Conservation (phyloP, 805 yeast species). For the Sugiyamaella qingdaonensis region DNA sequence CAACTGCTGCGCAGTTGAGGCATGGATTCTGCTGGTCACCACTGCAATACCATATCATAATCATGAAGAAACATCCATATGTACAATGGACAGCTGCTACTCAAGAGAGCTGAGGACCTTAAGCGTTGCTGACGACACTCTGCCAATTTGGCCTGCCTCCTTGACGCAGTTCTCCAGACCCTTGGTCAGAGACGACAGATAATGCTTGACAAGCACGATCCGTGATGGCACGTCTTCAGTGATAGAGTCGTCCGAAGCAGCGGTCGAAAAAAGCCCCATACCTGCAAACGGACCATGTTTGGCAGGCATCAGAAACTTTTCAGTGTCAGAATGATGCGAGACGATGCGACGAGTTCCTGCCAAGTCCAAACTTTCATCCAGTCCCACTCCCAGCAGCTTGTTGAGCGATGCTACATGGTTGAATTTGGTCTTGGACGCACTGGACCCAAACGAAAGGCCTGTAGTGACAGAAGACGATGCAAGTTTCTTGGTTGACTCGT, state of each 20-base stretch:
- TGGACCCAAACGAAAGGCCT: conserved; percentile 25
- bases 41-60: too few species aligned
- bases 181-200: conserved; percentile 43
- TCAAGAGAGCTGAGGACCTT: background rate
- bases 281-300: conserved; percentile 62
- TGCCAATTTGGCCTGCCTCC: conserved; percentile 73
- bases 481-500: conserved; percentile 16
- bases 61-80: background rate
- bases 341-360: conserved; percentile 12
- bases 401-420: conserved; percentile 37
- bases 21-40: too few species aligned
- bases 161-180: conserved; percentile 50
- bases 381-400: conserved; percentile 44
- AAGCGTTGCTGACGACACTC: conserved; percentile 34
- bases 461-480: conserved; percentile 34
- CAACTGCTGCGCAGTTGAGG: too few species aligned
- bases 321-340: conserved; percentile 45
- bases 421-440: conserved; percentile 20
- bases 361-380: conserved; percentile 29
- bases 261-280: conserved; percentile 53
- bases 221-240: conserved; percentile 63
- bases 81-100: background rate
- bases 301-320: conserved; percentile 49
- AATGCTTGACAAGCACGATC: conserved; percentile 49
- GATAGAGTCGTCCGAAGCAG: conserved; percentile 25